Base-by-base conservation (phyloP, 352 stramenopile species). In the Phytopythium aichiense region DNA sequence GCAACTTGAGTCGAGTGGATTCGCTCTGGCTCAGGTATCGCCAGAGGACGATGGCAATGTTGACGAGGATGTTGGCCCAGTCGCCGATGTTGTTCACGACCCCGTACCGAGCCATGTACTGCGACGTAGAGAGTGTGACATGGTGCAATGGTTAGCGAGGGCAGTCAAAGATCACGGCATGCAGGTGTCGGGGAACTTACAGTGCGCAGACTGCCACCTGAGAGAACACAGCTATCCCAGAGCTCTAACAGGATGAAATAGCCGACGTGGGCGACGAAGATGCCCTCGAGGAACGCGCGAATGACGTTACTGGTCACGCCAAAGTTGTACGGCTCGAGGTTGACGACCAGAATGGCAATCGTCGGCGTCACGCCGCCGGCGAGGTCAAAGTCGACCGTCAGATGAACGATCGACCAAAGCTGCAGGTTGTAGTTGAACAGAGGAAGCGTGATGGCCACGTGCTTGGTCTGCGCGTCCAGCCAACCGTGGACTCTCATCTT, bases 301-400 rank as follows among this genome's bases (percentile, higher is more conserved):
- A 71, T 11, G 18, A 86, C 62, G 54, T 90, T 90, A 28, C 68
- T 79, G 28, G 56, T 63, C 22, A 74, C 61, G 15, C 65, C 74
- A 46, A 84, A 77, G 66, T 90, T 79, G 70, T 90, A 90, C 22
- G 81, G 81, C 59, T 90, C 78, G 45, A 90, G 71, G 25, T 87
- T 87, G 0, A 81, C 67, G 0, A 90, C 75, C 23, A 87, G 71
- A 13, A 90, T 71, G 23, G 70, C 67, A 2, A 69, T 75, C 28
- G 55, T 43, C 1, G 81, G 77, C 11, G 56, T 76, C 3, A 90
- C 75, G 0, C 77, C 81, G 18, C 81, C 81, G 1, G 81, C 81
- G 22, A 88, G 65, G 33, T 90, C 78, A 42, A 90, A 90, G 23
- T 69, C 62, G 28, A 90, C 60, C 2, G 69, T 76, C 33, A 90